Percentiles rank a stretch among this genome's conserved stretches.
These are phyloP conservation scores for Mycena chlorophos DNA, from an alignment of 768 basidiomycete genomes.

Conservation along the genomic window DNA sequence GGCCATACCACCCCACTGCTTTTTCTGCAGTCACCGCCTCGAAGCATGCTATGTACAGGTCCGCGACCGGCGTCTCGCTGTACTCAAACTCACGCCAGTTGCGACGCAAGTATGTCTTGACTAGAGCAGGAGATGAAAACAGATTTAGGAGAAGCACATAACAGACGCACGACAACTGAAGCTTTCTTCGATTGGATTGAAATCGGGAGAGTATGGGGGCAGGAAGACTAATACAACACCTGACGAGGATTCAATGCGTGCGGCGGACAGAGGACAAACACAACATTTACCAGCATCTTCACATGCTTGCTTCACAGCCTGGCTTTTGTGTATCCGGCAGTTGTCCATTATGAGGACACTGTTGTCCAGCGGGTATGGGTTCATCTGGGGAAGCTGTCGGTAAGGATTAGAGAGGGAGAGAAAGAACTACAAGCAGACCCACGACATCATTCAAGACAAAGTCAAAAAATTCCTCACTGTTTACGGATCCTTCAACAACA, in stretches of 20 bases:
- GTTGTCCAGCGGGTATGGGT: conserved; percentile 30
- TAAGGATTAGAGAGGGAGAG: conserved; percentile 9
- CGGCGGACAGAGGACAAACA: background rate
- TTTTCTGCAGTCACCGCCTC: background rate
- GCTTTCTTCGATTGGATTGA: conserved; percentile 37
- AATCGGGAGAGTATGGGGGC: conserved; percentile 39
- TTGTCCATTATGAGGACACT: conserved; percentile 40
- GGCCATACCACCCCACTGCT: background rate
- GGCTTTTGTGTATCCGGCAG: conserved; percentile 39
- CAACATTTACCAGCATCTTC: conserved; percentile 25
- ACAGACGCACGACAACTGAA: conserved; percentile 30
- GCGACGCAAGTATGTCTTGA: conserved; percentile 28
- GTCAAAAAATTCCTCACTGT: conserved; percentile 35
- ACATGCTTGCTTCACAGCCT: conserved; percentile 29
- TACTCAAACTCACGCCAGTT: conserved; percentile 18
- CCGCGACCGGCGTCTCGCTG: conserved; percentile 11
- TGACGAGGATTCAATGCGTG: conserved; percentile 8
- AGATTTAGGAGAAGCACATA: background rate
- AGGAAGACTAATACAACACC: conserved; percentile 29
- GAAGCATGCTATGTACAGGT: conserved; percentile 13
- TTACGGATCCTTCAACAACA: conserved; percentile 35
- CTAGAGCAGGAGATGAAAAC: conserved; percentile 9
- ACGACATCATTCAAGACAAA: conserved; percentile 39
- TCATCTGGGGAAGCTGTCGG: conserved; percentile 39
- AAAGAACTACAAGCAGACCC: conserved; percentile 10